These are phyloP conservation scores for Beauveria brongniartii DNA, from an alignment of 2,329 filamentous ascomycete species.

Conservation along the genomic window DNA sequence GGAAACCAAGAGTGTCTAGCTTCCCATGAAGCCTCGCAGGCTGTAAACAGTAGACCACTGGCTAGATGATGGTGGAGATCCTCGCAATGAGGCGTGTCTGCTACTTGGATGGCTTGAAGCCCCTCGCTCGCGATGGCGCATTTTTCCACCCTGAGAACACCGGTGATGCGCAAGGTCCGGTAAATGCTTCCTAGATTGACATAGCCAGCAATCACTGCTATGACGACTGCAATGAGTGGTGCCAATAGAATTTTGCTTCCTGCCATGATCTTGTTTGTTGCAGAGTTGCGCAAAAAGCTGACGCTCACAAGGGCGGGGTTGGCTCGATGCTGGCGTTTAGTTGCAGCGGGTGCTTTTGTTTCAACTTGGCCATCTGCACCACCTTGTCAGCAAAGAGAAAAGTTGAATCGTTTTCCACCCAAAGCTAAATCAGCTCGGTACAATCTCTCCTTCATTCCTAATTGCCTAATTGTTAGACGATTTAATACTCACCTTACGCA, in stretches of 20 bases:
- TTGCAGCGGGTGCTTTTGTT: no score
- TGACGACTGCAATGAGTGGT: background rate
- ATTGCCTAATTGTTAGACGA: no score
- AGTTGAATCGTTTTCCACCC: no score
- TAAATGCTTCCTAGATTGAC: background rate
- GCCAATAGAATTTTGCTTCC: background rate
- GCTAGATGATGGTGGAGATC: conserved; percentile 48
- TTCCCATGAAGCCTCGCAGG: conserved; percentile 39
- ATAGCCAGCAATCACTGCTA: background rate
- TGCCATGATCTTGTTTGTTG: background rate
- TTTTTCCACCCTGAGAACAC: background rate
- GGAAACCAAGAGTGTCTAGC: conserved; percentile 46
- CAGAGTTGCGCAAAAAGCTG: background rate
- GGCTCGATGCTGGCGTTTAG: no score
- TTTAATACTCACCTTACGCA: no score
- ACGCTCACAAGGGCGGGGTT: background rate
- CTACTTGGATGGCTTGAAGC: conserved; percentile 33
- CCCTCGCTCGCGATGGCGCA: background rate
- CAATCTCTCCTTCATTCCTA: no score
- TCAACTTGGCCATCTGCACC: no score
- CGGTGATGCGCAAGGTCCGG: background rate
- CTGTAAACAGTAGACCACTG: conserved; percentile 44
- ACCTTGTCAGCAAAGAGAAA: no score
- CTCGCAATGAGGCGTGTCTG: conserved; percentile 49
- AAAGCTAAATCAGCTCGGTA: no score